These are phyloP conservation scores for Calophaca sinica DNA, from an alignment of 306 rosid genomes.

Conservation along the genomic window DNA sequence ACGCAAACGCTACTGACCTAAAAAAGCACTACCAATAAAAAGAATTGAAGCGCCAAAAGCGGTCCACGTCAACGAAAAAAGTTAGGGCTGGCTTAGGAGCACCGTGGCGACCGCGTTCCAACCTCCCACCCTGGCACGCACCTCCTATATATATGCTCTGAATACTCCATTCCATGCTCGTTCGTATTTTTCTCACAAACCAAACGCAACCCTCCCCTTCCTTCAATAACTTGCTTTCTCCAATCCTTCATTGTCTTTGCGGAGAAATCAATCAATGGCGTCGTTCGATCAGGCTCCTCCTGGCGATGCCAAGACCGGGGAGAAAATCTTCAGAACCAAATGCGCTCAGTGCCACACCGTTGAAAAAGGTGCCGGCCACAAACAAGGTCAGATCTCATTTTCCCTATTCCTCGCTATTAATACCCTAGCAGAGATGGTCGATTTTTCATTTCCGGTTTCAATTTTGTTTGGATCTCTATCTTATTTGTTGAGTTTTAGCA, in stretches of 20 bases:
- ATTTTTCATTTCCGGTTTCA: neutral
- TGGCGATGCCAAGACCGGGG: slow-evolving; percentile 68
- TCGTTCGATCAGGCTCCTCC: slow-evolving; percentile 84
- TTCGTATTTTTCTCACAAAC: neutral
- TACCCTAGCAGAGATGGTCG: too few relatives aligned
- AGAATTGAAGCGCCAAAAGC: slow-evolving; percentile 25
- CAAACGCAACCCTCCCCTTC: neutral
- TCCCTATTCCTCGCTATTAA: neutral
- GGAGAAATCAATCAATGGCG: slow-evolving; percentile 60
- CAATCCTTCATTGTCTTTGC: neutral
- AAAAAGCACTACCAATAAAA: neutral
- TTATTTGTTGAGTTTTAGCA: neutral
- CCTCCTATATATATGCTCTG: slow-evolving; percentile 32
- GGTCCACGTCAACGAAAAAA: slow-evolving; percentile 51
- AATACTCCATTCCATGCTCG: neutral
- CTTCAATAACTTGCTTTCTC: neutral
- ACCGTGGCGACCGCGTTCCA: slow-evolving; percentile 52
- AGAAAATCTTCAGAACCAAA: slow-evolving; percentile 81
- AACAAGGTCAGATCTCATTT: slow-evolving; percentile 62
- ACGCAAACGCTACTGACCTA: slow-evolving; percentile 41
- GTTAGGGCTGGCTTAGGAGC: slow-evolving; percentile 37
- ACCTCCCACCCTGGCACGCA: too few relatives aligned
- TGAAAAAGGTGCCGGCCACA: slow-evolving; percentile 89
- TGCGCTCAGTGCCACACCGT: slow-evolving; percentile 97
- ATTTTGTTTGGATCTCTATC: slow-evolving; percentile 36